Evolutionary conservation across 768 basidiomycete species (phyloP), one percentile per base, ranked within the genome.

Genomic region (Mycena indigotica): DNA sequence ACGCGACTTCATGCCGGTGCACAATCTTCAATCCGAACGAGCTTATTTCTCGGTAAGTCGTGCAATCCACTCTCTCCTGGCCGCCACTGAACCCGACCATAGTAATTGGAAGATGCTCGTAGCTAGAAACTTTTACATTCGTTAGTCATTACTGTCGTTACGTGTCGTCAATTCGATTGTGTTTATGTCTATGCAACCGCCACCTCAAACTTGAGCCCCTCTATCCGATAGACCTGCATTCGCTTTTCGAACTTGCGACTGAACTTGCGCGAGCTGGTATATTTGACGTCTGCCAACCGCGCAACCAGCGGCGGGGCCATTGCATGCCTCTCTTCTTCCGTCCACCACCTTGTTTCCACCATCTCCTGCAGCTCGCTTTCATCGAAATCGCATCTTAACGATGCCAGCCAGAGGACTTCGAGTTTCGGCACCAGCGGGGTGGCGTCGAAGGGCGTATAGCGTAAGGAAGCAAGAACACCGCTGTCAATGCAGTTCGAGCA

Each of bases 1-100:
- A 58, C 68, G 67, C 2, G 77, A 71, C 1, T 91, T 84, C 69
- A 81, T 73, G 64, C 80, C 82, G 0, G 57, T 80, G 25, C 75
- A 83, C 56, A 52, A 52, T 12, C 71, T 69, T 21, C 76, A 75
- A 70, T 62, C 65, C 0, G 45, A 63, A 3, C 44, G 68, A 25
- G 78, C 78, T 78, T 77, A 77, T 26, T 77, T 77, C 28, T 74
- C 74, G 46, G 66, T 67, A 29, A n/a, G 61, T 21, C 21, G n/a
- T n/a, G n/a, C n/a, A n/a, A n/a, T n/a, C n/a, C n/a, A n/a, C n/a
- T n/a, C n/a, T n/a, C n/a, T n/a, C n/a, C n/a, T n/a, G n/a, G n/a
- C n/a, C n/a, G n/a, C n/a, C n/a, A n/a, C n/a, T n/a, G n/a, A n/a
- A n/a, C n/a, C n/a, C n/a, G n/a, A n/a, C n/a, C n/a, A n/a, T n/a